Evolutionary conservation across 2,329 filamentous ascomycete species (phyloP).

Genomic region (Xylariomycetidae sp.): DNA sequence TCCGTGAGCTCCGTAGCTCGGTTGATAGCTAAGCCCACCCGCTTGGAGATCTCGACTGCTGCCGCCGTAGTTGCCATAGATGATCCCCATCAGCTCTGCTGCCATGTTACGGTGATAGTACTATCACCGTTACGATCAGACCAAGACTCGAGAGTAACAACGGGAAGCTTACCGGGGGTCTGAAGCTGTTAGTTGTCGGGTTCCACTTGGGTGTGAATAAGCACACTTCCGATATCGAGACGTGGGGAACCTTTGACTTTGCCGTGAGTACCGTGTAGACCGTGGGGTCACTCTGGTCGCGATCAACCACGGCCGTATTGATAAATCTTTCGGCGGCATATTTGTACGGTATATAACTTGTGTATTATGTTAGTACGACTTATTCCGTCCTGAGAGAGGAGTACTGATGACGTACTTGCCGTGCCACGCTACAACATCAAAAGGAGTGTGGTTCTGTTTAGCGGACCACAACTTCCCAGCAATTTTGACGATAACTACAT

Average conservation of each 20-base stretch:
- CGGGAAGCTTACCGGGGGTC: slow-evolving; percentile 36
- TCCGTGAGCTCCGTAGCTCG: slow-evolving; percentile 26
- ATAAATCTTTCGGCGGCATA: slow-evolving; percentile 50
- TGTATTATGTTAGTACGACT: not conserved
- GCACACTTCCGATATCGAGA: slow-evolving; percentile 56
- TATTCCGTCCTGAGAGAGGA: not conserved
- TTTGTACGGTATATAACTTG: slow-evolving; percentile 34
- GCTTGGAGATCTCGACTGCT: slow-evolving; percentile 22
- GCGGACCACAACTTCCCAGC: slow-evolving; percentile 54
- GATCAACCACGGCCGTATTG: slow-evolving; percentile 52
- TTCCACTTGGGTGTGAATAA: slow-evolving; percentile 61
- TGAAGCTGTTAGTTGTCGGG: slow-evolving; percentile 52
- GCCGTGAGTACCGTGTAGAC: slow-evolving; percentile 59
- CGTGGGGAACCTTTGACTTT: slow-evolving; percentile 46
- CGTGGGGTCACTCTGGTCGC: slow-evolving; percentile 59
- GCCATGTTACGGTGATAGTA: slow-evolving; percentile 57
- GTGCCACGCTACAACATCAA: slow-evolving; percentile 65
- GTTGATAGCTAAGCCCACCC: slow-evolving; percentile 26
- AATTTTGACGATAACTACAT: slow-evolving; percentile 52
- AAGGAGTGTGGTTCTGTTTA: slow-evolving; percentile 57
- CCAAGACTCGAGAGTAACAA: not conserved
- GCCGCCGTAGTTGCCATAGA: slow-evolving; percentile 27
- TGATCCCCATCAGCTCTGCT: slow-evolving; percentile 45
- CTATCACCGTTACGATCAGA: slow-evolving; percentile 8
- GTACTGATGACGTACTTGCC: slow-evolving; percentile 47